A percentile compares a stretch with the other conserved stretches of the same genome.
Evolutionary conservation across 2,329 filamentous ascomycete species (phyloP).

Genomic region (Lizonia empirigonia): DNA sequence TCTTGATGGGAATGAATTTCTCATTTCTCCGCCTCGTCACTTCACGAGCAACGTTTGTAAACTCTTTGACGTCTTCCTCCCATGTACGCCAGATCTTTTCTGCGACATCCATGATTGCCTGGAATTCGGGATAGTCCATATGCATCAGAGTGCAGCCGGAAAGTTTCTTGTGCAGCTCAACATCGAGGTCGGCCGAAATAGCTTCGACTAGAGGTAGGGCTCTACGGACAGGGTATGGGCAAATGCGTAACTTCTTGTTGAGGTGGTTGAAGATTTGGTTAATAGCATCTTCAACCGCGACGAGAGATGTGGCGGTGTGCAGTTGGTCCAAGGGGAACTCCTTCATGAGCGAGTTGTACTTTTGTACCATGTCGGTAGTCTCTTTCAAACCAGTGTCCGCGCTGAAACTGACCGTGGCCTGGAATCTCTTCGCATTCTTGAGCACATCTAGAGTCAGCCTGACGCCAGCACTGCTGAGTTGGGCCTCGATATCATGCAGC

Average conservation of each 20-base stretch:
- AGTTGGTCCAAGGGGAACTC: slow-evolving; percentile 97
- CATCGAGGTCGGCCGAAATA: slow-evolving; percentile 91
- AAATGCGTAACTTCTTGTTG: slow-evolving; percentile 97
- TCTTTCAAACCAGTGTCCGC: slow-evolving; percentile 96
- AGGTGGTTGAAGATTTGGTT: slow-evolving; percentile 89
- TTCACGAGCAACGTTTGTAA: slow-evolving; percentile 95
- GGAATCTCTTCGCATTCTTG: slow-evolving; percentile 96
- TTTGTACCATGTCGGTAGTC: slow-evolving; percentile 93
- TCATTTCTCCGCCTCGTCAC: slow-evolving; percentile 92
- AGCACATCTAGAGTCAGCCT: slow-evolving; percentile 90
- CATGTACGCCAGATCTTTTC: slow-evolving; percentile 88
- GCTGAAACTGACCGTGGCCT: slow-evolving; percentile 94
- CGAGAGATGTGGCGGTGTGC: slow-evolving; percentile 84
- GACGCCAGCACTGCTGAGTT: slow-evolving; percentile 87
- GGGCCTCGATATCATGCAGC: slow-evolving; percentile 86
- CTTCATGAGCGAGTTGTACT: slow-evolving; percentile 98
- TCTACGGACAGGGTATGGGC: slow-evolving; percentile 90
- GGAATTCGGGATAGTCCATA: slow-evolving; percentile 89
- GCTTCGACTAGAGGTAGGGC: slow-evolving; percentile 94
- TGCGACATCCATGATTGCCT: slow-evolving; percentile 79
- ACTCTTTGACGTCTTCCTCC: slow-evolving; percentile 97
- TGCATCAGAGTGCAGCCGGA: slow-evolving; percentile 89
- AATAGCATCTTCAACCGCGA: slow-evolving; percentile 88
- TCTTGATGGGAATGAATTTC: slow-evolving; percentile 98
- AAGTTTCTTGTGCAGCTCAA: slow-evolving; percentile 81